These are phyloP conservation scores for Penicillium vulpinum DNA, from an alignment of 2,329 filamentous ascomycete genomes.

Conservation along the genomic window DNA sequence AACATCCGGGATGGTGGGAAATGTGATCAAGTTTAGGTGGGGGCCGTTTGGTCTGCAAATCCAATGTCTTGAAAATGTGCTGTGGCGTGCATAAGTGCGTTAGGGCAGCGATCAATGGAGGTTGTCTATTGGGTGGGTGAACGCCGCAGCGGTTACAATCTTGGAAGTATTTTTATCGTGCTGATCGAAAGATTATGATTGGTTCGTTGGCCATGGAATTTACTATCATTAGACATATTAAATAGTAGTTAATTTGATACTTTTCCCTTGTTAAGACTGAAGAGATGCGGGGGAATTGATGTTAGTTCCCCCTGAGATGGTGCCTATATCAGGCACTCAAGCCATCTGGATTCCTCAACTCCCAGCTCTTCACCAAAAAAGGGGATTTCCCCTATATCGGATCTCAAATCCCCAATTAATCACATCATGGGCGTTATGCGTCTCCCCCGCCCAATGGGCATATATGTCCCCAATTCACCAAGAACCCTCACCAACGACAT, in stretches of 20 bases:
- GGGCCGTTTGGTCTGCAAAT: background rate
- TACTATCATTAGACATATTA: slow-evolving; percentile 25
- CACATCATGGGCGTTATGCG: slow-evolving; percentile 38
- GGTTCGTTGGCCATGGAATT: slow-evolving; percentile 3
- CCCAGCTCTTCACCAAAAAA: background rate
- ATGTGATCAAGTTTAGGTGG: slow-evolving; percentile 4
- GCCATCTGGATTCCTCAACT: background rate
- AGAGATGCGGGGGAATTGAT: slow-evolving; percentile 17
- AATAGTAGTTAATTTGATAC: slow-evolving; percentile 14
- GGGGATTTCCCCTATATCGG: background rate
- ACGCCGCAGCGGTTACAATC: slow-evolving; percentile 25
- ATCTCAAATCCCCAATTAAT: background rate
- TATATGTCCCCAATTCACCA: slow-evolving; percentile 38
- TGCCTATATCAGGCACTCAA: slow-evolving; percentile 19
- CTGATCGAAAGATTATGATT: slow-evolving; percentile 14
- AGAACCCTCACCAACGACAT: slow-evolving; percentile 41
- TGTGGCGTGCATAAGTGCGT: slow-evolving; percentile 17
- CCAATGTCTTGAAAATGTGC: slow-evolving; percentile 8
- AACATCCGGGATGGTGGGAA: slow-evolving; percentile 11
- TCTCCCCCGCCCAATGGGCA: slow-evolving; percentile 36
- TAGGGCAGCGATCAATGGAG: slow-evolving; percentile 1
- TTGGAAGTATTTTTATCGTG: slow-evolving; percentile 19
- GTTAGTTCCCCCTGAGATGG: background rate
- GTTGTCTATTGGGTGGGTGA: slow-evolving; percentile 15
- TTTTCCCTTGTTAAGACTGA: slow-evolving; percentile 13